phyloP scores from a whole-genome alignment of 1,139 yeast genomes.

The Taphrina flavorubra region DNA sequence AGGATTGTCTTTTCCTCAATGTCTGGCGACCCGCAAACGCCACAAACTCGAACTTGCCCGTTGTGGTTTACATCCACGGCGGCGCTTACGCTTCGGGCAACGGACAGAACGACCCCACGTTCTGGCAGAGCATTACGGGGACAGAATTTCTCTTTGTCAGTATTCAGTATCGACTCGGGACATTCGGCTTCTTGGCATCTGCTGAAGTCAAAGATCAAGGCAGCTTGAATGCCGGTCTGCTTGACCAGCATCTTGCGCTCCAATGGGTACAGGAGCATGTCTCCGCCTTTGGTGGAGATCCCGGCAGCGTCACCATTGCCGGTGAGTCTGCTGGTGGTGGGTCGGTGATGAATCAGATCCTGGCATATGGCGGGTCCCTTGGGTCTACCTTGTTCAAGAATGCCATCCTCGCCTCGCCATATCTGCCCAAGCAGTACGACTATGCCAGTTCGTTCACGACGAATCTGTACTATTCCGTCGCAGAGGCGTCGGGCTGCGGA shows the following conservation, averaged over 20 bases:
- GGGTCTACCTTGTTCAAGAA: conserved; percentile 5
- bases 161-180: conserved; percentile 51
- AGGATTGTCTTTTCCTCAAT: conserved; percentile 41
- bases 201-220: conserved; percentile 48
- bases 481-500: not conserved
- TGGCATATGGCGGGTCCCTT: conserved; percentile 10
- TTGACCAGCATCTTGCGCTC: conserved; percentile 53
- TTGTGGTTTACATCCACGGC: conserved; percentile 52
- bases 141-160: conserved; percentile 48
- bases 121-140: conserved; percentile 44
- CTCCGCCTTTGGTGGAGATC: conserved; percentile 54
- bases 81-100: conserved; percentile 50
- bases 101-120: conserved; percentile 46
- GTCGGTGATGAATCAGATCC: conserved; percentile 46
- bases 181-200: conserved; percentile 52
- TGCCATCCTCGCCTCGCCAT: conserved; percentile 14
- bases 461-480: not conserved
- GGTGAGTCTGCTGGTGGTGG: conserved; percentile 55
- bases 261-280: conserved; percentile 54
- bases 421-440: conserved; percentile 17
- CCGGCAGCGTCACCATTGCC: conserved; percentile 51
- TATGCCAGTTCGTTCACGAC: conserved; percentile 1
- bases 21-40: not conserved
- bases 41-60: not conserved
- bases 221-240: conserved; percentile 50